Evolutionary conservation across 2,329 filamentous ascomycete species (phyloP).

Genomic region (Blastomyces percursus): DNA sequence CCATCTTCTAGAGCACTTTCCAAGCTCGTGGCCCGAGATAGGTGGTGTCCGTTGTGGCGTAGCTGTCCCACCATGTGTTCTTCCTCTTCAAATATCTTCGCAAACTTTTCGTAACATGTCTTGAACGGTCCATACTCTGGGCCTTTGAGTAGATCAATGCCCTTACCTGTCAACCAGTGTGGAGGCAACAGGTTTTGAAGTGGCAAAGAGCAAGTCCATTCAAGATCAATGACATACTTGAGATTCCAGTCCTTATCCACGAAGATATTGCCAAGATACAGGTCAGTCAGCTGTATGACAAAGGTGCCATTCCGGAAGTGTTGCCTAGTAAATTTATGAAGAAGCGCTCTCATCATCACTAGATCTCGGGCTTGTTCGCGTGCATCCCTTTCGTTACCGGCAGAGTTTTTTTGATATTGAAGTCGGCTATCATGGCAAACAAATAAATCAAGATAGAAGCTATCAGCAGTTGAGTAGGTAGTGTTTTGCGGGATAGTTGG

Average conservation of each 20-base stretch:
- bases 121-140: slow-evolving; percentile 13
- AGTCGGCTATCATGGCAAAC: slow-evolving; percentile 18
- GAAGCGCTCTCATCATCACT: slow-evolving; percentile 21
- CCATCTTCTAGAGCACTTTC: slow-evolving; percentile 3
- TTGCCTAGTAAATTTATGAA: slow-evolving; percentile 19
- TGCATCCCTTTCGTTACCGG: background rate
- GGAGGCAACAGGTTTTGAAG: slow-evolving; percentile 17
- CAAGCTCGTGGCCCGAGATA: background rate
- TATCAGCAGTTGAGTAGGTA: slow-evolving; percentile 18
- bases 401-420: slow-evolving; percentile 16
- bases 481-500: slow-evolving; percentile 16
- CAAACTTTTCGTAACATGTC: slow-evolving; percentile 5
- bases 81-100: slow-evolving; percentile 10
- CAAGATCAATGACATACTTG: slow-evolving; percentile 26
- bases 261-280: slow-evolving; percentile 19
- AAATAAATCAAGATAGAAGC: slow-evolving; percentile 19
- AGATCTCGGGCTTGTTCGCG: slow-evolving; percentile 11
- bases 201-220: slow-evolving; percentile 25
- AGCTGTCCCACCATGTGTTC: slow-evolving; percentile 7
- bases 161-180: slow-evolving; percentile 3
- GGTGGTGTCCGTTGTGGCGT: background rate
- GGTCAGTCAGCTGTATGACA: slow-evolving; percentile 26
- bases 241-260: slow-evolving; percentile 25
- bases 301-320: slow-evolving; percentile 24
- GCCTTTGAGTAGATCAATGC: slow-evolving; percentile 13